Evolutionary conservation across 768 basidiomycete species (phyloP).

Genomic region (Pulveroboletus sp.): DNA sequence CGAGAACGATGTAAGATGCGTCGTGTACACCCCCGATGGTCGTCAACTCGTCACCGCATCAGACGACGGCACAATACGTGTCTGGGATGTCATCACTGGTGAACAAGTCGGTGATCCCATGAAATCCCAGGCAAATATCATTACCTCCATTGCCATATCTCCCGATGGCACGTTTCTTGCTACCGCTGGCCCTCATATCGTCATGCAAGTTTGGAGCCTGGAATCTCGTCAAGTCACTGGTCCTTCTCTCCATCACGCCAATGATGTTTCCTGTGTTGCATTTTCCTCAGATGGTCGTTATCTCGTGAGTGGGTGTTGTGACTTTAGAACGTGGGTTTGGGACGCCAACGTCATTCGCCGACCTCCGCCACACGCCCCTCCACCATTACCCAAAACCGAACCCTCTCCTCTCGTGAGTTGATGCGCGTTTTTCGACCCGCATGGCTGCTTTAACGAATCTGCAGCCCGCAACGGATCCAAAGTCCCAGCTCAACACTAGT

Average conservation of each 20-base stretch:
- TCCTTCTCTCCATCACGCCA: slow-evolving; percentile 24
- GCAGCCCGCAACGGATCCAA: slow-evolving; percentile 10
- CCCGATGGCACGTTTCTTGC: slow-evolving; percentile 30
- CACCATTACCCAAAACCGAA: slow-evolving; percentile 8
- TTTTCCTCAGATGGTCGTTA: slow-evolving; percentile 30
- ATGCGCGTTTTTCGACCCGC: not conserved
- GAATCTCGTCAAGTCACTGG: slow-evolving; percentile 17
- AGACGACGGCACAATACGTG: slow-evolving; percentile 30
- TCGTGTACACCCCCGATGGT: slow-evolving; percentile 31
- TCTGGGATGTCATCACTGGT: slow-evolving; percentile 29
- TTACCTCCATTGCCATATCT: slow-evolving; percentile 32
- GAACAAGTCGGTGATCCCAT: slow-evolving; percentile 31
- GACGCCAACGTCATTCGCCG: slow-evolving; percentile 21
- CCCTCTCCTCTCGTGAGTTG: slow-evolving; percentile 12
- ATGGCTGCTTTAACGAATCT: not conserved
- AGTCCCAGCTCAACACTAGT: not conserved
- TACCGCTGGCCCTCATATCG: slow-evolving; percentile 29
- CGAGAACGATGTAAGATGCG: slow-evolving; percentile 28
- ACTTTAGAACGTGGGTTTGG: slow-evolving; percentile 30
- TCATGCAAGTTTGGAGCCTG: slow-evolving; percentile 32
- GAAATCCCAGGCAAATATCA: slow-evolving; percentile 24
- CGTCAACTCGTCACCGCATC: slow-evolving; percentile 26
- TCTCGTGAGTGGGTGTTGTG: slow-evolving; percentile 27
- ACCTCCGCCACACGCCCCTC: slow-evolving; percentile 10
- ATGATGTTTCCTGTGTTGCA: slow-evolving; percentile 32